A percentile compares a stretch with the other conserved stretches of the same genome.
Conservation (phyloP, 2,329 filamentous ascomycete genomes). For the Dichotomopilus funicola region DNA sequence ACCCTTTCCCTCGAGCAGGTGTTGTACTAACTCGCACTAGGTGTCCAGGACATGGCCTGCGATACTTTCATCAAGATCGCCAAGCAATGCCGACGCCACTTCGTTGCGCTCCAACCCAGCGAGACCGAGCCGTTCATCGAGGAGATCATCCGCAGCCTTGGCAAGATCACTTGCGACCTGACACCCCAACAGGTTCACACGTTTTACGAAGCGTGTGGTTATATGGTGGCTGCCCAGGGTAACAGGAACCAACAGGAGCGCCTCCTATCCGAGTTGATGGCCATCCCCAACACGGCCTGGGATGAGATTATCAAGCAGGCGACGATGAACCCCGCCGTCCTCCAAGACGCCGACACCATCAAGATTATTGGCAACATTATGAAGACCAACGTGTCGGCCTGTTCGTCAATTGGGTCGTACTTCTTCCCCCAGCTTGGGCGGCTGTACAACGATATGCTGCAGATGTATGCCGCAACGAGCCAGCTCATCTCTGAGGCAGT, state of each 20-base stretch:
- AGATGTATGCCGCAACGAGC: constrained; percentile 98
- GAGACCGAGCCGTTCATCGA: constrained; percentile 97
- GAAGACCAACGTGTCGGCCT: constrained; percentile 99
- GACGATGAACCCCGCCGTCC: constrained; percentile 73
- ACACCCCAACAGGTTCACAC: constrained; percentile 97
- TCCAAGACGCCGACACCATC: constrained; percentile 91
- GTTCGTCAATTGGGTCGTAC: constrained; percentile 90
- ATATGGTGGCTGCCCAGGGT: constrained; percentile 97
- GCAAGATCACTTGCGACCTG: constrained; percentile 91
- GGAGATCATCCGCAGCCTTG: constrained; percentile 92
- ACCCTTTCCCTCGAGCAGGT: neutral
- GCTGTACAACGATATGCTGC: constrained; percentile 97
- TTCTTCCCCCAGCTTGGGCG: constrained; percentile 97
- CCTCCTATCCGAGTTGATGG: constrained; percentile 86
- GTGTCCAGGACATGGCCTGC: constrained; percentile 99
- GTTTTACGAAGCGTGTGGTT: constrained; percentile 97
- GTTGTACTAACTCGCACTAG: constrained; percentile 33
- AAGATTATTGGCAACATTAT: constrained; percentile 99
- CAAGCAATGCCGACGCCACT: constrained; percentile 94
- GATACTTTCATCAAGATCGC: constrained; percentile 99
- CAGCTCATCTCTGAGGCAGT: constrained; percentile 92
- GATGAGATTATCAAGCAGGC: constrained; percentile 88
- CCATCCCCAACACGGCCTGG: constrained; percentile 88
- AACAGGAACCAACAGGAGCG: constrained; percentile 92
- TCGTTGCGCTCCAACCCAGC: constrained; percentile 89